Evolutionary conservation across 768 basidiomycete species (phyloP).

Genomic region (Vararia minispora): DNA sequence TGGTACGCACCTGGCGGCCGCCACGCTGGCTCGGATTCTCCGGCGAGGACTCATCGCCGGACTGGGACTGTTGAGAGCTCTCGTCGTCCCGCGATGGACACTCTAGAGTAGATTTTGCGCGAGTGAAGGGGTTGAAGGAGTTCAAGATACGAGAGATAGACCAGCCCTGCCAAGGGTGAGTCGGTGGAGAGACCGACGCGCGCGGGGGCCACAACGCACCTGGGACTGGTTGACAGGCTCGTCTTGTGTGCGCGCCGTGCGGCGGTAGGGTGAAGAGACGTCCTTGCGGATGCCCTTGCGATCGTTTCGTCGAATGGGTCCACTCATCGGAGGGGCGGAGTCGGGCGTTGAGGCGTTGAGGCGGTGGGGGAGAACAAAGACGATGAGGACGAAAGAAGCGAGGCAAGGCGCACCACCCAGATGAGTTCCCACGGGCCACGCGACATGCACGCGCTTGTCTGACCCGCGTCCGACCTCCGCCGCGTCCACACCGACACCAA

Average conservation of each 20-base stretch:
- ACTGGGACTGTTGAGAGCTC: too few species aligned
- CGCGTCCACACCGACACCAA: neutral
- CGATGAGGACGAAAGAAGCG: neutral
- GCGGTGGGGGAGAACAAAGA: neutral
- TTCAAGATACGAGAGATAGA: constrained; percentile 37
- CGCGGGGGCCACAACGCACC: constrained; percentile 17
- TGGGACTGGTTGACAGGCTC: neutral
- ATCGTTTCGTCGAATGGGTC: constrained; percentile 36
- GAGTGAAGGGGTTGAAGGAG: constrained; percentile 40
- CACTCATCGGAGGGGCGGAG: constrained; percentile 36
- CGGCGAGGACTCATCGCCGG: too few species aligned
- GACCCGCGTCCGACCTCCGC: neutral
- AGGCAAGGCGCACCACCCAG: too few species aligned
- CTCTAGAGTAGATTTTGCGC: constrained; percentile 5
- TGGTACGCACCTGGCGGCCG: too few species aligned
- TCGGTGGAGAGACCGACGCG: too few species aligned
- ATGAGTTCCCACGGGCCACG: constrained; percentile 1
- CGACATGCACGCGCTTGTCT: constrained; percentile 4
- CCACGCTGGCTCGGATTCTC: too few species aligned
- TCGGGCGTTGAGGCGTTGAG: too few species aligned
- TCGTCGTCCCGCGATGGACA: too few species aligned
- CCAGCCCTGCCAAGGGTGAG: too few species aligned
- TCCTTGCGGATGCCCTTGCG: constrained; percentile 26
- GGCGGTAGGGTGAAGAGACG: constrained; percentile 2
- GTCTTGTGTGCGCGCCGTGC: constrained; percentile 4